A percentile compares a stretch with the other conserved stretches of the same genome.
Evolutionary conservation across 345 rosid species (phyloP).

Genomic region (Lagerstroemia speciosa): DNA sequence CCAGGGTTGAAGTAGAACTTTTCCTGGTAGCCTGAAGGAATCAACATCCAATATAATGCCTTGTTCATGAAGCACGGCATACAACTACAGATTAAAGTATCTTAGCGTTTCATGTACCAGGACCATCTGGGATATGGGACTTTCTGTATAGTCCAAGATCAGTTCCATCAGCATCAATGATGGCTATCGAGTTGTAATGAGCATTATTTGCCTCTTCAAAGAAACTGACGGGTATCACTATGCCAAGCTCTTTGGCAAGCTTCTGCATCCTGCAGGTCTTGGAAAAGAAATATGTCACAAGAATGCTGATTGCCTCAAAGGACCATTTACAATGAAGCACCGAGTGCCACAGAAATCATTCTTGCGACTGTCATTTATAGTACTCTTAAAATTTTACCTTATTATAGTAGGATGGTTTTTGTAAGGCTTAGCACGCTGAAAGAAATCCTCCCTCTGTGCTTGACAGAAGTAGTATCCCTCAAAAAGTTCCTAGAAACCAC

Average conservation of each 20-base stretch:
- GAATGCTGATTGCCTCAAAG: constrained; percentile 31
- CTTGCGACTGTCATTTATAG: constrained; percentile 12
- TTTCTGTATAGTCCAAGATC: constrained; percentile 90
- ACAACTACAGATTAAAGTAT: constrained; percentile 9
- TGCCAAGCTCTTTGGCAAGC: constrained; percentile 77
- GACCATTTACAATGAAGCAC: neutral
- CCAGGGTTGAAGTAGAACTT: constrained; percentile 97
- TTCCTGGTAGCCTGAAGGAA: constrained; percentile 74
- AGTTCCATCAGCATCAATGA: constrained; percentile 88
- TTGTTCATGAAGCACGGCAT: neutral
- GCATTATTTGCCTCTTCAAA: constrained; percentile 94
- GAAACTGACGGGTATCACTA: constrained; percentile 89
- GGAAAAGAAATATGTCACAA: neutral
- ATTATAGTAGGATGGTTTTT: constrained; percentile 70
- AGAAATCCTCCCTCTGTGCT: constrained; percentile 85
- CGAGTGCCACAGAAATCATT: neutral
- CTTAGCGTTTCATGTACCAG: constrained; percentile 37
- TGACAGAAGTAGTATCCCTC: constrained; percentile 97
- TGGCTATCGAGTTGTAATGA: constrained; percentile 81
- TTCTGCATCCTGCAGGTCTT: constrained; percentile 55
- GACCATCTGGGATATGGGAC: constrained; percentile 98
- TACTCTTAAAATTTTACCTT: constrained; percentile 32
- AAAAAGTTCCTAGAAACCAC: constrained; percentile 70
- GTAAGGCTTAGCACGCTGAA: constrained; percentile 73
- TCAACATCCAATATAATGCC: neutral